Percentiles rank a stretch among this genome's conserved stretches.
Conservation (phyloP, 768 basidiomycete genomes). For the Phanerochaete sordida region DNA sequence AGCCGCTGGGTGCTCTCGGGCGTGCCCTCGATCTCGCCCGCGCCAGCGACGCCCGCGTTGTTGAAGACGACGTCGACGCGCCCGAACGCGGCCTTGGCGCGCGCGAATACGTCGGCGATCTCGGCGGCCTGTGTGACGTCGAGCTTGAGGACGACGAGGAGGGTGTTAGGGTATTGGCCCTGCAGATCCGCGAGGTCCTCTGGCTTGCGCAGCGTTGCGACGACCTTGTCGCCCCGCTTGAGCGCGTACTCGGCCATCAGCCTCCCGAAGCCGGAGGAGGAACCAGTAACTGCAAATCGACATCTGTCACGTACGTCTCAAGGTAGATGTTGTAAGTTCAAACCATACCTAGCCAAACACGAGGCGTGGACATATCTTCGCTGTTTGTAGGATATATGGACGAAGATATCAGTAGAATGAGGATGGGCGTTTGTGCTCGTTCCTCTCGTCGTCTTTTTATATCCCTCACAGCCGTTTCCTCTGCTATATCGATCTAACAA, state of each 20-base stretch:
- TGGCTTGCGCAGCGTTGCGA: conserved; percentile 38
- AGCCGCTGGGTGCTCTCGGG: conserved; percentile 29
- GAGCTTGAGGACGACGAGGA: conserved; percentile 35
- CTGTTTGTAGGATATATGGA: too few species aligned
- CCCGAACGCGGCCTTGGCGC: conserved; percentile 34
- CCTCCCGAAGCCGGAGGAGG: conserved; percentile 37
- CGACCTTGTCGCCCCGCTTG: conserved; percentile 34
- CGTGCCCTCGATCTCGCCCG: conserved; percentile 36
- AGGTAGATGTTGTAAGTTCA: too few species aligned
- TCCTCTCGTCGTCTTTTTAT: too few species aligned
- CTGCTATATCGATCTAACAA: too few species aligned
- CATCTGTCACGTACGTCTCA: too few species aligned
- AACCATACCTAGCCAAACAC: background rate
- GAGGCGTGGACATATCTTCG: background rate
- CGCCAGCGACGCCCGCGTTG: conserved; percentile 34
- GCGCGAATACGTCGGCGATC: conserved; percentile 32
- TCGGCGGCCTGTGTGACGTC: conserved; percentile 34
- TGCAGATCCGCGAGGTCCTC: conserved; percentile 19
- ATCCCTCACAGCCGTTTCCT: too few species aligned
- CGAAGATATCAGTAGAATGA: too few species aligned
- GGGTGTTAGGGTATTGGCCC: conserved; percentile 24
- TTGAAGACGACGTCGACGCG: conserved; percentile 44
- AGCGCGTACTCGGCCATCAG: conserved; percentile 32
- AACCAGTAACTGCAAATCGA: conserved; percentile 40
- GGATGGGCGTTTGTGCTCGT: too few species aligned